These are phyloP conservation scores for Aspergillus texensis DNA, from an alignment of 2,329 filamentous ascomycete genomes.

Conservation along the genomic window DNA sequence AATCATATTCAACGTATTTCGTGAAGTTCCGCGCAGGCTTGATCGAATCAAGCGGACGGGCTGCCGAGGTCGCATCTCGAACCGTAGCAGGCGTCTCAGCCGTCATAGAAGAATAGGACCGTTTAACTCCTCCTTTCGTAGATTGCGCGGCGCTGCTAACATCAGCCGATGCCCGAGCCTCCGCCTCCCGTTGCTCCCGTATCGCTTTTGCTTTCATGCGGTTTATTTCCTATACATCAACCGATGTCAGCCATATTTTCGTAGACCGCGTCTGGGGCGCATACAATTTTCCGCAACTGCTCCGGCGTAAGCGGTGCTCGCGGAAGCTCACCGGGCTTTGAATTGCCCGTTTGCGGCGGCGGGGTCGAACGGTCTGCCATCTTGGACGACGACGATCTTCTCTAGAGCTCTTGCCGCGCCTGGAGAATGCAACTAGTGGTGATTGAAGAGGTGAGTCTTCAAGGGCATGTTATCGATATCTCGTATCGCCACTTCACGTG, in stretches of 20 bases:
- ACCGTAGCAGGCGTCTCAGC: conserved; percentile 58
- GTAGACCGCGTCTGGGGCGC: conserved; percentile 8
- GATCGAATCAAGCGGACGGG: conserved; percentile 55
- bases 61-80: conserved; percentile 59
- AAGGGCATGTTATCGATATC: background rate
- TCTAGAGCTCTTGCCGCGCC: background rate
- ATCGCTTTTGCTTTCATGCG: conserved; percentile 86
- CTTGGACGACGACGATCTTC: background rate
- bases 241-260: conserved; percentile 12
- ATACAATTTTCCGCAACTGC: conserved; percentile 61
- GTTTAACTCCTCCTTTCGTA: conserved; percentile 71
- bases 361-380: conserved; percentile 44
- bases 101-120: conserved; percentile 68
- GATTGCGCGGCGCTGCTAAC: conserved; percentile 42
- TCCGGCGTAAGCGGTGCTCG: conserved; percentile 60
- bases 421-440: background rate
- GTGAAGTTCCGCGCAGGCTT: conserved; percentile 84
- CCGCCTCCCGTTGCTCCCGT: conserved; percentile 71
- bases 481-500: background rate
- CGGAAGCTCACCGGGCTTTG: conserved; percentile 38
- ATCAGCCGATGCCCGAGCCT: conserved; percentile 46
- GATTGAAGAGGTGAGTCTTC: background rate
- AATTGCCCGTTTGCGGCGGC: conserved; percentile 43
- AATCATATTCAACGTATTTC: conserved; percentile 96
- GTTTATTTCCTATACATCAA: conserved; percentile 72